Base-by-base conservation (phyloP, 495 filamentous ascomycete genomes). In the Daldinia childiae region DNA sequence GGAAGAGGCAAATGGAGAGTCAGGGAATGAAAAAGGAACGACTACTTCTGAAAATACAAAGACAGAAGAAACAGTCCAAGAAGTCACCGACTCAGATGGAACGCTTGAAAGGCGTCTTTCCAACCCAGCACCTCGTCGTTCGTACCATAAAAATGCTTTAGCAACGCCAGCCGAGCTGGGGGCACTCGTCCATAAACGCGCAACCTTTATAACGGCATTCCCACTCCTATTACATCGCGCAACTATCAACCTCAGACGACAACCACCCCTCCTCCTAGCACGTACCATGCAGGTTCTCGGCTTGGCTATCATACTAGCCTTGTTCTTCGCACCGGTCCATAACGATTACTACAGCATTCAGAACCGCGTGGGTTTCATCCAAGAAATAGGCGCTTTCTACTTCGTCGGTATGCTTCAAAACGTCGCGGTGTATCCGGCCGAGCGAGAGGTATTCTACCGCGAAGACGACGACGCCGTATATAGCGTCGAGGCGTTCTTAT, bases 401-500 rank as follows among this genome's bases (percentile, higher is more conserved):
- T 92, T 92, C 67, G 87, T 93, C 4, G 90, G 90, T 6, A 92
- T 93, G 91, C 83, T 93, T 6, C 90, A 93, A 72, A 93, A 93
- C 70, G 87, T 93, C 17, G 87, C 90, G 7, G 83, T 91, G 55
- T 93, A 92, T 66, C 90, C 91, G 0, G 79, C 77, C 24, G 91
- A 92, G 71, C 85, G 88, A 9, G 88, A 90, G 52, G 88, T 90
- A 15, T 92, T 92, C 74, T 91, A 92, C 72, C 85, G 87, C 67
- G 90, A 92, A 76, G 83, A 90, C 69, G 86, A 87, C 59, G 91
- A 93, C 75, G 82, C 84, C 26, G 86, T 88, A 38, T 93, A 93
- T 68, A 85, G 86, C 12, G 83, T 87, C 11, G 86, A 89, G 43
- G 87, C 89, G 7, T 93, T 93, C 78, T 85, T 93, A 32, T 76